Base-by-base conservation (phyloP, 2,329 filamentous ascomycete species). In the Ophiostoma himal-ulmi region DNA sequence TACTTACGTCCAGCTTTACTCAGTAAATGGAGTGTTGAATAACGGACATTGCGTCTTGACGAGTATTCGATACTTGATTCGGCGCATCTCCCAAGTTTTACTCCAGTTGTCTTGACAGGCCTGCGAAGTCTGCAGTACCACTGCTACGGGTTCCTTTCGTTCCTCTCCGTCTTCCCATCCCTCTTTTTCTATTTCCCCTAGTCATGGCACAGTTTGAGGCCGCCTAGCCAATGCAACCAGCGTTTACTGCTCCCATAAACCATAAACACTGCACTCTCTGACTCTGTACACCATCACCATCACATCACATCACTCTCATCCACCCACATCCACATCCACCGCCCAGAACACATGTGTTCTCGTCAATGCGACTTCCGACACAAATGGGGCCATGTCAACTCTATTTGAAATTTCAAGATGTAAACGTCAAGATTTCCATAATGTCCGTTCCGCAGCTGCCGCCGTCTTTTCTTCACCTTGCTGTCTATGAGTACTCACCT, bases 161-260 rank as follows among this genome's bases (percentile, higher is more conserved):
- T 57, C 26, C 22, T 57, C 22, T 17, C 17, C 30, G 17, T 64
- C 60, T 64, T 10, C n/a, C 26, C 30, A 36, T 64, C 34, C 39
- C 60, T 37, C 20, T 37, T 64, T 64, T 39, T 64, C 60, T 37
- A n/a, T 37, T 39, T n/a, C 60, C 62, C 62, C 62, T 65, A 36
- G 41, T 65, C 41, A 7, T 65, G 62, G 20, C 62, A 37, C 7
- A 36, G 62, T 65, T 65, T 65, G 62, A 65, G 62, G 62, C 62
- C 62, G 62, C 62, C 62, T 65, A 22, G 62, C 60, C 36, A 39
- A 65, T 65, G 36, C 62, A 39, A 65, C 62, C 57, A 48, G 6
- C 17, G 17, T 48, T 7, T 6, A 48, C 44, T 48, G 37, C 44
- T 48, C 5, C 44, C 44, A 7, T n/a, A 20, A 48, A 7, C 17